These are phyloP conservation scores for Anisodus tanguticus DNA, from an alignment of 257 asterid genomes.

Conservation along the genomic window DNA sequence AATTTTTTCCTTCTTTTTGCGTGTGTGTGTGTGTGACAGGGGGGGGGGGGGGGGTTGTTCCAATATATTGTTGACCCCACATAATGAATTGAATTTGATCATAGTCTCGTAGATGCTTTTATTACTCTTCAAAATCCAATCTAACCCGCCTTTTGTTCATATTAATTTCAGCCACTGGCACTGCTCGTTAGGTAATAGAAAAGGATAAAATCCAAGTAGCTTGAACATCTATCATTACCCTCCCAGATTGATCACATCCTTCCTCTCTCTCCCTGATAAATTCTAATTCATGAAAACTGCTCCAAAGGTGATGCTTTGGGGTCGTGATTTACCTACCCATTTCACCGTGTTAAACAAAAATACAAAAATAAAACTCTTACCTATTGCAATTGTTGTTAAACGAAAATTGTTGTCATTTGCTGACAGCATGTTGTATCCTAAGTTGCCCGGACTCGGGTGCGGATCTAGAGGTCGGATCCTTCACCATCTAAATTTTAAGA, in stretches of 20 bases:
- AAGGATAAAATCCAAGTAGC: not conserved
- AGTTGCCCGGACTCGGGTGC: no score
- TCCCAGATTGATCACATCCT: not conserved
- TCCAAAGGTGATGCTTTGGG: not conserved
- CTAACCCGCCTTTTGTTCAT: not conserved
- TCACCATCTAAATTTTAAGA: no score
- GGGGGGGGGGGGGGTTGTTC: not conserved
- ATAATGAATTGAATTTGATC: not conserved
- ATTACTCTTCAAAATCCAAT: constrained; percentile 1
- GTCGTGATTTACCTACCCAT: not conserved
- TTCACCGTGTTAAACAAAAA: not conserved
- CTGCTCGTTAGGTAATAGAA: not conserved
- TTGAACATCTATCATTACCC: not conserved
- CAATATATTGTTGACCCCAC: not conserved
- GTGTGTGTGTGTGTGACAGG: not conserved
- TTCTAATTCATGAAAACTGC: not conserved
- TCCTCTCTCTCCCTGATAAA: not conserved
- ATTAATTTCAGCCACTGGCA: not conserved
- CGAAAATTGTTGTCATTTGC: not conserved
- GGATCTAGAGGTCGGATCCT: no score
- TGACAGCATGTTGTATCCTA: not conserved
- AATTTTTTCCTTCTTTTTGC: not conserved
- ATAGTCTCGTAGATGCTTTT: not conserved
- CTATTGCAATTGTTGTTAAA: not conserved
- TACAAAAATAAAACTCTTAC: not conserved